phyloP scores from a whole-genome alignment of 169 alveolate species.

The Cyclospora cayetanensis region DNA sequence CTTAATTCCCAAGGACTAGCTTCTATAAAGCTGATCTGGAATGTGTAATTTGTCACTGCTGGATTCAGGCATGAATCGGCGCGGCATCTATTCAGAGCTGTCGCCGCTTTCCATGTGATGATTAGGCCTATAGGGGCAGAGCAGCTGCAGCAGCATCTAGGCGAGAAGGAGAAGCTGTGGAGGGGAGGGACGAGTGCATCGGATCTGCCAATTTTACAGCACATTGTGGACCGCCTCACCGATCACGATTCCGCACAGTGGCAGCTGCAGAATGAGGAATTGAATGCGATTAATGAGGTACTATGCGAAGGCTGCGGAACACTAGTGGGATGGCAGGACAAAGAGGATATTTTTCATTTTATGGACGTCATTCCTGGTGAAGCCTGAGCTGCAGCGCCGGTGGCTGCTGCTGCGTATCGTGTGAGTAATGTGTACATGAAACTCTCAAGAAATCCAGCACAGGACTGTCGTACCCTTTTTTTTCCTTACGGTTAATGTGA shows the following conservation, averaged over 20 bases:
- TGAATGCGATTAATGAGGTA: neutral
- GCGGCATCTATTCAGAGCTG: neutral
- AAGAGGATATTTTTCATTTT: neutral
- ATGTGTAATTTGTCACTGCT: no score
- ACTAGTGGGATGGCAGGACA: neutral
- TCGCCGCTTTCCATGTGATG: neutral
- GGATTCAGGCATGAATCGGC: neutral
- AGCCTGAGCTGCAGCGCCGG: neutral
- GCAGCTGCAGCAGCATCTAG: constrained; percentile 1
- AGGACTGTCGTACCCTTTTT: no score
- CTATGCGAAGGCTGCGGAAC: neutral
- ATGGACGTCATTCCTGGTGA: neutral
- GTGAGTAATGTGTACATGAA: no score
- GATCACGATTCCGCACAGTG: neutral
- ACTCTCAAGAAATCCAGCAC: no score
- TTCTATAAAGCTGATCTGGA: no score
- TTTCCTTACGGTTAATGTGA: no score
- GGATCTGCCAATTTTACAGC: neutral
- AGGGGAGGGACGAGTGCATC: neutral
- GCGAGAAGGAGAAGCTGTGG: neutral
- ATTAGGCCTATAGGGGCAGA: constrained; percentile 3
- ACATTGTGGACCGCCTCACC: neutral
- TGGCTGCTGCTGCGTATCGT: no score
- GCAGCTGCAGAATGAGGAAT: neutral
- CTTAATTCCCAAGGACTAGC: no score